These are phyloP conservation scores for Martensiomyces pterosporus DNA, from an alignment of 192 early-diverging fungal species.

Conservation along the genomic window DNA sequence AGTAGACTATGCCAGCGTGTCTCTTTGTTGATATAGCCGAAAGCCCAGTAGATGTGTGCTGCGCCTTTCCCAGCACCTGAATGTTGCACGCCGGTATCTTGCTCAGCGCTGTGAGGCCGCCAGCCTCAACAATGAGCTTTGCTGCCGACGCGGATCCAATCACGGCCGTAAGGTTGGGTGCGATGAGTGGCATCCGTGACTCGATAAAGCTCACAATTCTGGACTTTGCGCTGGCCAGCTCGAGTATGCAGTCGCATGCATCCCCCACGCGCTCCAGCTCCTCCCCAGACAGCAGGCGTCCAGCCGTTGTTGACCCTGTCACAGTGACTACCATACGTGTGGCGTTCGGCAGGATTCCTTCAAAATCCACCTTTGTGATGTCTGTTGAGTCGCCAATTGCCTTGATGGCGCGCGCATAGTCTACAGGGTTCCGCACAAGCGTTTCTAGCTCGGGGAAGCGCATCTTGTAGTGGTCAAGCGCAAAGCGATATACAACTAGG, in stretches of 20 bases:
- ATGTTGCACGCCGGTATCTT: constrained; percentile 93
- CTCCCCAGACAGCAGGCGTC: constrained; percentile 56
- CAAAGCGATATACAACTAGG: constrained; percentile 72
- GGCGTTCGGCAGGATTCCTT: constrained; percentile 72
- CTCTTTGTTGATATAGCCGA: constrained; percentile 55
- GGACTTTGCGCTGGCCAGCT: constrained; percentile 58
- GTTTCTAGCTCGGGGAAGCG: constrained; percentile 91
- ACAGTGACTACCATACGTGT: constrained; percentile 90
- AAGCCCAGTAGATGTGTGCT: constrained; percentile 18
- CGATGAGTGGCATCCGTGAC: constrained; percentile 85
- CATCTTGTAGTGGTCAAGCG: constrained; percentile 78
- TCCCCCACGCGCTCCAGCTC: constrained; percentile 66
- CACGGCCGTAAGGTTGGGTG: constrained; percentile 88
- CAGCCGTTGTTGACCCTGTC: constrained; percentile 81
- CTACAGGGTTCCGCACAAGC: constrained; percentile 80
- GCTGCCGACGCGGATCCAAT: constrained; percentile 85
- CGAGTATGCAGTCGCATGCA: constrained; percentile 69
- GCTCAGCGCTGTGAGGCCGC: constrained; percentile 78
- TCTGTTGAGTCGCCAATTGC: constrained; percentile 77
- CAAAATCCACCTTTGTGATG: constrained; percentile 74
- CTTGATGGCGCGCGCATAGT: constrained; percentile 84
- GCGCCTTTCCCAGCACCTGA: constrained; percentile 56
- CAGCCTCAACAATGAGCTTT: constrained; percentile 84
- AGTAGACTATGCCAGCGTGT: constrained; percentile 79
- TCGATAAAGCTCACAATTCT: constrained; percentile 87